Base-by-base conservation (phyloP, 805 yeast genomes). In the Metschnikowia lochheadii region DNA sequence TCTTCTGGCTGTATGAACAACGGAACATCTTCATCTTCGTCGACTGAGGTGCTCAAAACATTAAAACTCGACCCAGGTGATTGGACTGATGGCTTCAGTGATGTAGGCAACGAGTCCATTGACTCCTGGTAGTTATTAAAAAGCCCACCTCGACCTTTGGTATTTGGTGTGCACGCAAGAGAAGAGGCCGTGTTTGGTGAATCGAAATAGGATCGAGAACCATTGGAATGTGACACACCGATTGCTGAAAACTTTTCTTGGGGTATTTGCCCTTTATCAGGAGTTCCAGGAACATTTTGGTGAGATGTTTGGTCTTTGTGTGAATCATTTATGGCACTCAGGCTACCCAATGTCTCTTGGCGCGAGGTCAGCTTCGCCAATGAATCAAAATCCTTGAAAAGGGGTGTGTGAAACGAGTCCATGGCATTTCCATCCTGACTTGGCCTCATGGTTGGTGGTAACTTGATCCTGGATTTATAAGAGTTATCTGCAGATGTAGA, bases 1-100 rank as follows among this genome's bases (percentile, higher is more conserved):
- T 83, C 85, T 17, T 72, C 76, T 0, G 88, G 87, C 56, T 81
- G 80, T 14, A 83, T 76, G 57, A 82, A 81, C 33, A 83, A 64
- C 1, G 77, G 69, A 6, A 73, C 70, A 39, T 79, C 81, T 3
- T 70, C 70, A 10, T 68, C 75, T 17, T 66, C 65, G 50, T 42
- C 60, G 51, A 52, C 69, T 31, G 54, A 54, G 1, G 58, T 47
- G 5, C 44, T 44, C 13, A 59, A 39, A 4, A 59, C 55, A 14
- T 55, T 53, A 44, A 61, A 60, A 26, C 59, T 55, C 2, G 60
- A 52, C 2, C 55, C 50, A 15, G 46, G 46, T 23, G 46, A 44
- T 26, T 44, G 46, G 5, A 35, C 40, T 36, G 40, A 44, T 26
- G 33, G 40, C 6, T 35, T 44, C 33, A 17, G 39, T 18, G 46